phyloP scores from a whole-genome alignment of 148 eudicot genomes.

The Linanthus parryae region DNA sequence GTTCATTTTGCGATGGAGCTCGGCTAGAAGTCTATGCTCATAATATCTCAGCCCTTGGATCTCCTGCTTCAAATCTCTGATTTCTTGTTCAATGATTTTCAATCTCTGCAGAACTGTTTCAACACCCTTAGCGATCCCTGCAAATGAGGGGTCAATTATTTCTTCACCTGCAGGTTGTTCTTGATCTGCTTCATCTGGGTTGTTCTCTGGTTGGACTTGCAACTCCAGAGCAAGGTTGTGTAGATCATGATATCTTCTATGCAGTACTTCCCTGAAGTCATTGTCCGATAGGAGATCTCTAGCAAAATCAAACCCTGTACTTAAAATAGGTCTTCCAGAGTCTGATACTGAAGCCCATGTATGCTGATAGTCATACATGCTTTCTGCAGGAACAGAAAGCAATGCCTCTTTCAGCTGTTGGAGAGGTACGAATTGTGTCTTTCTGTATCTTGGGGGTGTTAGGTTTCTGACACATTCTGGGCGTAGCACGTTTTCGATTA shows the following conservation, averaged over 20 bases:
- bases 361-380: constrained; percentile 92
- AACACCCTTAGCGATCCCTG: constrained; percentile 93
- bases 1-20: constrained; percentile 78
- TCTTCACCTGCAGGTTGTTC: constrained; percentile 25
- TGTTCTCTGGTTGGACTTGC: constrained; percentile 62
- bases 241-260: constrained; percentile 76
- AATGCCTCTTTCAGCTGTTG: constrained; percentile 66
- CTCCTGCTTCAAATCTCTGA: constrained; percentile 86
- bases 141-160: constrained; percentile 60
- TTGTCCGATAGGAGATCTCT: constrained; percentile 85
- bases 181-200: constrained; percentile 21
- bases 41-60: constrained; percentile 91
- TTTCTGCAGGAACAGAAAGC: constrained; percentile 84
- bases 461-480: constrained; percentile 74
- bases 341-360: constrained; percentile 77
- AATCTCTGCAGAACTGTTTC: constrained; percentile 79
- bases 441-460: constrained; percentile 81
- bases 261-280: constrained; percentile 86
- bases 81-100: constrained; percentile 84
- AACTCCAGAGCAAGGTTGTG: constrained; percentile 86
- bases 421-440: constrained; percentile 48
- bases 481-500: constrained; percentile 60
- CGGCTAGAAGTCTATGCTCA: constrained; percentile 77
- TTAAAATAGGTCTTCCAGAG: constrained; percentile 38
- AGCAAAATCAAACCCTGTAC: constrained; percentile 65